A percentile compares a stretch with the other conserved stretches of the same genome.
These are phyloP conservation scores for Penicillium soppii DNA, from an alignment of 495 filamentous ascomycete genomes.

Conservation along the genomic window DNA sequence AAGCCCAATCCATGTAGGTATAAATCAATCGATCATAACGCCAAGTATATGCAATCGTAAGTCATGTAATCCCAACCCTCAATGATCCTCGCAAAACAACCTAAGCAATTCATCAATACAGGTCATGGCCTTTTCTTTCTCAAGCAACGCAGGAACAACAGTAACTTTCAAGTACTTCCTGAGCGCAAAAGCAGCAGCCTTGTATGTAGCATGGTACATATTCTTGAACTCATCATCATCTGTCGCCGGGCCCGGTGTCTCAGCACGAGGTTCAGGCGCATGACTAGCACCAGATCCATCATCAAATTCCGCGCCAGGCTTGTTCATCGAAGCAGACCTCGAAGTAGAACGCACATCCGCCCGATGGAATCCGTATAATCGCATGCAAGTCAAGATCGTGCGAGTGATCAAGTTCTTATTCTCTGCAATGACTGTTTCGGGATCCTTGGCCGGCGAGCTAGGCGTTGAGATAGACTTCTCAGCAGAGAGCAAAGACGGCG, in stretches of 20 bases:
- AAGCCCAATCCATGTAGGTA: too few species aligned
- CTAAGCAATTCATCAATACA: constrained; percentile 46
- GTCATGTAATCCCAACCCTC: constrained; percentile 18
- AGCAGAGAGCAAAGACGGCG: constrained; percentile 16
- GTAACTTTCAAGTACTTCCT: constrained; percentile 44
- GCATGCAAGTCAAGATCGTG: constrained; percentile 62
- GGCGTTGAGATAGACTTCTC: constrained; percentile 14
- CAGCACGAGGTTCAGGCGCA: constrained; percentile 17
- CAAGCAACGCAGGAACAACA: constrained; percentile 25
- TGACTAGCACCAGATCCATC: constrained; percentile 10
- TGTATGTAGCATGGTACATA: constrained; percentile 65
- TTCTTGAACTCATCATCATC: constrained; percentile 64
- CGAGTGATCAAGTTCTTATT: constrained; percentile 45
- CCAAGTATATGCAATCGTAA: constrained; percentile 10
- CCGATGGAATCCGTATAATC: constrained; percentile 60
- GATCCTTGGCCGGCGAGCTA: constrained; percentile 25
- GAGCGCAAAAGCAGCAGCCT: constrained; percentile 58
- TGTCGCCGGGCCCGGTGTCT: constrained; percentile 20
- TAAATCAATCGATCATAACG: background rate
- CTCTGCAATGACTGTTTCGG: constrained; percentile 38
- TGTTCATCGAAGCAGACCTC: constrained; percentile 17
- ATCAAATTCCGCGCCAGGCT: constrained; percentile 14
- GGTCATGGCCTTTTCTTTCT: constrained; percentile 46
- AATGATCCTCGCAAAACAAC: constrained; percentile 47
- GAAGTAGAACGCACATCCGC: constrained; percentile 25